Percentiles rank a stretch among this genome's conserved stretches.
These are phyloP conservation scores for Kwoniella heveanensis DNA, from an alignment of 768 basidiomycete species.

Conservation along the genomic window DNA sequence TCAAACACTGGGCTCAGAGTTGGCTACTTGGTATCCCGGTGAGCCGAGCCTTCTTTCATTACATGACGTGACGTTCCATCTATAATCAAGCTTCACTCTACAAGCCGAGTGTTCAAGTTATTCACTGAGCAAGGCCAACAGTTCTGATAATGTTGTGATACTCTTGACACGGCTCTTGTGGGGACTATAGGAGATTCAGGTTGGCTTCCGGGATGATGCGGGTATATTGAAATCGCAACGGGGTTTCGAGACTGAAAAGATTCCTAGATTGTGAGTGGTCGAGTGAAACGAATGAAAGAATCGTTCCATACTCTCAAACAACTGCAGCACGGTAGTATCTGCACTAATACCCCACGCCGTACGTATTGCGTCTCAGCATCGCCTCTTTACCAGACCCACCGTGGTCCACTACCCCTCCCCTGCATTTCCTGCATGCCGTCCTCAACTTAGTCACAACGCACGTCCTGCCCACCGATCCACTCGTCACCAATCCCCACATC, in stretches of 20 bases:
- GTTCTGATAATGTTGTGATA: too few relatives aligned
- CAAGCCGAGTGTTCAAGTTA: too few relatives aligned
- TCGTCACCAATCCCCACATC: conserved; percentile 6
- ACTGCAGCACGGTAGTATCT: too few relatives aligned
- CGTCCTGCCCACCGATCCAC: conserved; percentile 46
- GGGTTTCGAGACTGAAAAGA: conserved; percentile 46
- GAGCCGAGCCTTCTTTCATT: conserved; percentile 9
- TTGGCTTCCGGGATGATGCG: conserved; percentile 52
- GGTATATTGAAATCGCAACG: conserved; percentile 44
- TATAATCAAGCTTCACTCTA: too few relatives aligned
- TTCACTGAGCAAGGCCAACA: too few relatives aligned
- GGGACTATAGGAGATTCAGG: conserved; percentile 40
- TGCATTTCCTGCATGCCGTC: conserved; percentile 45
- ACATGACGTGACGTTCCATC: not conserved
- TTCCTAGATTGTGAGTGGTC: conserved; percentile 51
- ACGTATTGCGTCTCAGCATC: conserved; percentile 26
- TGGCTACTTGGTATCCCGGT: conserved; percentile 55
- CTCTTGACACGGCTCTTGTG: too few relatives aligned
- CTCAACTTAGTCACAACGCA: conserved; percentile 35
- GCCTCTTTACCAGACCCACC: conserved; percentile 34
- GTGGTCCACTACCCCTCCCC: conserved; percentile 43
- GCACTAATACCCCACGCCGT: too few relatives aligned
- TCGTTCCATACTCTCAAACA: too few relatives aligned
- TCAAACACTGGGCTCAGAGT: conserved; percentile 58
- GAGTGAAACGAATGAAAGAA: too few relatives aligned